Evolutionary conservation across 2,329 filamentous ascomycete genomes (phyloP).

Genomic region (Aspergillus quadricinctus): DNA sequence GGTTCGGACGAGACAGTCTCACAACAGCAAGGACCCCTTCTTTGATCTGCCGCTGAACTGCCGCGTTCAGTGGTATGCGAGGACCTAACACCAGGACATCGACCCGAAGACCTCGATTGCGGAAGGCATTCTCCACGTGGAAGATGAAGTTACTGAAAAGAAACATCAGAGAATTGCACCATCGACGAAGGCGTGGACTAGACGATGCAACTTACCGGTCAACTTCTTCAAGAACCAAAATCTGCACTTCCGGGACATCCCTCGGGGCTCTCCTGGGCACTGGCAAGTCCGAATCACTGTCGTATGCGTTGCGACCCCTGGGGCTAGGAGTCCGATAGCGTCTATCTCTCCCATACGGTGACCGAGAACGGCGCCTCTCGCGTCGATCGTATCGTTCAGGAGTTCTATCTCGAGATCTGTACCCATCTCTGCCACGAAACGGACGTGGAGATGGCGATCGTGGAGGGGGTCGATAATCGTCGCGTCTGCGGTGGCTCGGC

Average conservation of each 20-base stretch:
- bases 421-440: constrained; percentile 62
- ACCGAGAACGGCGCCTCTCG: constrained; percentile 63
- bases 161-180: constrained; percentile 14
- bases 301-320: constrained; percentile 48
- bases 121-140: constrained; percentile 76
- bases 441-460: constrained; percentile 58
- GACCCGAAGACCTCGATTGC: constrained; percentile 64
- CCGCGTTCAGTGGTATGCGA: constrained; percentile 68
- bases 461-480: constrained; percentile 60
- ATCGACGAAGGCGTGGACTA: neutral
- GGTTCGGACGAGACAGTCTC: constrained; percentile 66
- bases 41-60: constrained; percentile 79
- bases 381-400: constrained; percentile 51
- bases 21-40: constrained; percentile 86
- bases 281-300: constrained; percentile 61
- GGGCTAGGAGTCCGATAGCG: constrained; percentile 68
- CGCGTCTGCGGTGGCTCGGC: constrained; percentile 46
- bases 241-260: constrained; percentile 83
- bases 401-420: constrained; percentile 44
- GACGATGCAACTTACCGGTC: constrained; percentile 44
- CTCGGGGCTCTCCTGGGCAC: constrained; percentile 68
- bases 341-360: constrained; percentile 61
- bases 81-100: constrained; percentile 77
- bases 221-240: constrained; percentile 75
- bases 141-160: constrained; percentile 66